Evolutionary conservation across 768 basidiomycete species (phyloP), one percentile per base, ranked within the genome.

Genomic region (Hypholoma sublateritium): DNA sequence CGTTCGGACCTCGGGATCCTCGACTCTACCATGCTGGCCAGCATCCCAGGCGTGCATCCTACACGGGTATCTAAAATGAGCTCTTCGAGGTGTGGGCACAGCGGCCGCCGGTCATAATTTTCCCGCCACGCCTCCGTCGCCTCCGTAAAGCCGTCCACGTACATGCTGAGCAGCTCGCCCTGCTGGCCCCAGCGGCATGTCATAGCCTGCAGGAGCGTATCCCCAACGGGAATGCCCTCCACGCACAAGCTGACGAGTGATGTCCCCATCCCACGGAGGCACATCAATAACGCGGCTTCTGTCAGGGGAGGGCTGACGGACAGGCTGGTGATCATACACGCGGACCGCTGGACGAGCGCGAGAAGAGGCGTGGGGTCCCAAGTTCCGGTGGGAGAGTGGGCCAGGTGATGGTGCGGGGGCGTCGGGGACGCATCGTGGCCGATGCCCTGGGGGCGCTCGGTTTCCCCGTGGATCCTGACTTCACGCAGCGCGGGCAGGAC

Each of bases 351-450:
- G 45, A 73, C 55, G 56, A 73, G 65, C 25, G 66, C 60, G 21
- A 71, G 35, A 24, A 73, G 62, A 17, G 67, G 36, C 48, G 65
- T 57, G 50, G 72, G 65, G 55, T 67, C 62, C 70, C 70, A 73
- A 34, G 36, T 54, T 52, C 56, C 62, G 51, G 62, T 55, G 34
- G 61, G 34, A 50, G 47, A 25, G 9, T 32, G 28, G 28, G 28
- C 28, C 28, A 32, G 28, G 28, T 32, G 28, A 21, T 60, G 41
- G 43, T 32, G 57, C 22, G 32, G 44, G 55, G 25, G 46, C 51
- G 39, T 45, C 41, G 52, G 34, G 19, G 39, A 39, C 25, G 13
- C 55, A 42, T 39, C 47, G 54, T 55, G 54, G 22, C 54, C 45
- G 47, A 43, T 56, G 42, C 41, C 25, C 41, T 54, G 59, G 21